These are phyloP conservation scores for Penicillium fimorum DNA, from an alignment of 495 filamentous ascomycete genomes.

Conservation along the genomic window DNA sequence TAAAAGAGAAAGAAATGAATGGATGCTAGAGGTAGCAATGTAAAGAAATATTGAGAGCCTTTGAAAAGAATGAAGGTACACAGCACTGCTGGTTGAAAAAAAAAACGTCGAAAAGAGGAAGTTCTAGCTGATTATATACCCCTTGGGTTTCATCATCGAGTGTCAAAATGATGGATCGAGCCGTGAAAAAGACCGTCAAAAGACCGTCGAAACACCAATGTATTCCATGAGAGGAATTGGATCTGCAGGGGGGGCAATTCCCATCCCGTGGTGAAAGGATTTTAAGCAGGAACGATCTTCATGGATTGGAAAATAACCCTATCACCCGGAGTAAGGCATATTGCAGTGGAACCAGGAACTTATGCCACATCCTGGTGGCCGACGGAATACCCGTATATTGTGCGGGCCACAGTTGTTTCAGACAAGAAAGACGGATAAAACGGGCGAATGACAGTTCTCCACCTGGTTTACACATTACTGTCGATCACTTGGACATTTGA, in stretches of 20 bases:
- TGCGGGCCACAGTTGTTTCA: constrained; percentile 6
- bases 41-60: constrained; percentile 18
- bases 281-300: constrained; percentile 1
- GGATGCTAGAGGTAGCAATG: constrained; percentile 19
- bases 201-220: neutral
- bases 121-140: constrained; percentile 18
- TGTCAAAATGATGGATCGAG: neutral
- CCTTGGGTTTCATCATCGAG: neutral
- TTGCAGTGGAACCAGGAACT: neutral
- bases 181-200: neutral
- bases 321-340: neutral
- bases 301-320: constrained; percentile 1
- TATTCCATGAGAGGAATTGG: neutral
- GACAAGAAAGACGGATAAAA: neutral
- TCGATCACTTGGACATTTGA: constrained; percentile 6
- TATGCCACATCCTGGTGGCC: neutral
- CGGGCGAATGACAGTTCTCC: constrained; percentile 3
- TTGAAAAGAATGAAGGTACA: constrained; percentile 27
- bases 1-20: constrained; percentile 18
- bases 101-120: constrained; percentile 3
- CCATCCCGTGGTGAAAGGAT: constrained; percentile 1
- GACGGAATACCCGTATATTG: neutral
- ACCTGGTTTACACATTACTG: neutral
- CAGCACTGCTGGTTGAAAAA: constrained; percentile 26
- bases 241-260: constrained; percentile 4